Conservation (phyloP, 1,284 basidiomycete genomes). For the Ganoderma meredithae region DNA sequence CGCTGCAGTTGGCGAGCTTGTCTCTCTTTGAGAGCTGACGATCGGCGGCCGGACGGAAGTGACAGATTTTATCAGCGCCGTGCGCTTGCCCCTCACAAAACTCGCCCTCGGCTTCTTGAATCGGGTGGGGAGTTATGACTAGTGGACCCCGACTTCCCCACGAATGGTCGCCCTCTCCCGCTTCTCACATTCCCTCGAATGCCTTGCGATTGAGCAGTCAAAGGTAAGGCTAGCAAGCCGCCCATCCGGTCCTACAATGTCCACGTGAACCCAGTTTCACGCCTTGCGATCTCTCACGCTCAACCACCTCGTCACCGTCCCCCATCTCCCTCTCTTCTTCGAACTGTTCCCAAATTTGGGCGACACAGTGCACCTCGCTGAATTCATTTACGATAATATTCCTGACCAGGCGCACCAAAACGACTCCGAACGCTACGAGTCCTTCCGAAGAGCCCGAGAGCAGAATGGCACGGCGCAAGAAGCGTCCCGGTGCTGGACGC, state of each 20-base stretch:
- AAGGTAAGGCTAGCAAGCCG: neutral
- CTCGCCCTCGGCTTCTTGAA: neutral
- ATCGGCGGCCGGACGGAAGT: neutral
- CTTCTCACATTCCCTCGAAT: neutral
- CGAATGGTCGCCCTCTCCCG: neutral
- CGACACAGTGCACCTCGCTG: neutral
- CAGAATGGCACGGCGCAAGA: neutral
- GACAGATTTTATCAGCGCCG: neutral
- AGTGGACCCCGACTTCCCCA: neutral
- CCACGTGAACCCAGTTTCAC: neutral
- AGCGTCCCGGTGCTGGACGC: neutral
- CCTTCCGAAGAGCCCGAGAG: neutral
- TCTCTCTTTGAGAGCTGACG: neutral
- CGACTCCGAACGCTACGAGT: neutral
- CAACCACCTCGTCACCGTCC: neutral
- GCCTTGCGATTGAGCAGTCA: neutral
- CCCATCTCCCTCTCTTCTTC: neutral
- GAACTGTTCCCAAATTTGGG: neutral
- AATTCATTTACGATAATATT: neutral
- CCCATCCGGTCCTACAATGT: neutral
- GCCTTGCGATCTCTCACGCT: neutral
- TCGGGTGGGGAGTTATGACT: too few relatives aligned
- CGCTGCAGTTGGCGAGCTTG: neutral
- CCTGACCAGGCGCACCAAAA: neutral
- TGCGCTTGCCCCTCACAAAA: neutral